phyloP scores from a whole-genome alignment of 257 asterid species.

The Mentha longifolia region DNA sequence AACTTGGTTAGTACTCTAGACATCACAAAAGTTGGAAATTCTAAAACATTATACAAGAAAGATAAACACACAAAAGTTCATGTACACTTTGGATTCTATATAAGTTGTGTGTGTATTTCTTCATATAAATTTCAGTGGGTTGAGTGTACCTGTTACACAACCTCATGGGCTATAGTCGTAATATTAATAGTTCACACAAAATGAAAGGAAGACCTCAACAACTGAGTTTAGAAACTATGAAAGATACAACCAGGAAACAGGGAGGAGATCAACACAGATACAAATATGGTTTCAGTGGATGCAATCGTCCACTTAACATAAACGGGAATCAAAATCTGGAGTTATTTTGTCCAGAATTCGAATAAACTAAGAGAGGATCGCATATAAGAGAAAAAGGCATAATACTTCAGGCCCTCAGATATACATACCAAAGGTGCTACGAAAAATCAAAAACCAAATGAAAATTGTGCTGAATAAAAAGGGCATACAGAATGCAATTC shows the following conservation, averaged over 20 bases:
- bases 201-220: slow-evolving; percentile 6
- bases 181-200: neutral
- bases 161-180: neutral
- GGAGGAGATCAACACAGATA: slow-evolving; percentile 7
- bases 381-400: neutral
- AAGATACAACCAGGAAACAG: neutral
- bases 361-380: slow-evolving; percentile 23
- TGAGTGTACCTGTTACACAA: neutral
- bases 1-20: slow-evolving; percentile 15
- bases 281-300: slow-evolving; percentile 1
- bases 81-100: slow-evolving; percentile 23
- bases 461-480: slow-evolving; percentile 27
- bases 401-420: slow-evolving; percentile 4
- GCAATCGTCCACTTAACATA: slow-evolving; percentile 20
- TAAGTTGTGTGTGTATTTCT: slow-evolving; percentile 8
- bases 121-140: neutral
- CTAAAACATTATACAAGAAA: slow-evolving; percentile 7
- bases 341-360: slow-evolving; percentile 4
- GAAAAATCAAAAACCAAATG: slow-evolving; percentile 9
- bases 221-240: slow-evolving; percentile 8
- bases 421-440: slow-evolving; percentile 24
- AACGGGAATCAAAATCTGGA: slow-evolving; percentile 17
- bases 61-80: slow-evolving; percentile 6
- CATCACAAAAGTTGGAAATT: neutral
- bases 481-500: slow-evolving; percentile 10